Evolutionary conservation across 116 monocot genomes (phyloP), one percentile per base, ranked within the genome.

Genomic region (Posidonia oceanica): DNA sequence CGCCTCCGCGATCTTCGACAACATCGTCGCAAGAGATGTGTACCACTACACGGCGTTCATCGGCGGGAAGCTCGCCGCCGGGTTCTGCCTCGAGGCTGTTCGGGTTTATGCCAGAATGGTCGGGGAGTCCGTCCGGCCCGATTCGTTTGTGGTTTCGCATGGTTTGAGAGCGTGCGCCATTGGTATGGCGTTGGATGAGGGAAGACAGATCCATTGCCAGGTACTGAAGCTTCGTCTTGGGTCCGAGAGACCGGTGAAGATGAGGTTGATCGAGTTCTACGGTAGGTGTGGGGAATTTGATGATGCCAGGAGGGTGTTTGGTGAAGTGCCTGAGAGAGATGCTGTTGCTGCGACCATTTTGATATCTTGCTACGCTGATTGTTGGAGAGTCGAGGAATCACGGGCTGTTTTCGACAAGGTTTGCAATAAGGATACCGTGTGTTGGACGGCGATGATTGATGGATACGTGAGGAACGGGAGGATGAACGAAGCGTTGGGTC

Each of bases 361-460:
- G 61, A 73, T 81, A 3, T 62, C 78, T 16, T 80, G 75, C 42
- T 77, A 80, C 16, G 69, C 66, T 3, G 74, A 68, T 29, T 42
- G 21, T 21, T 75, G 83, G 21, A 67, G 77, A 61, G 39, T 83
- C 0, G 77, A 68, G 36, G 59, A 74, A 16, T 71, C 80, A 18
- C 39, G 36, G 37, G 67, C 41, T 11, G 23, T 83, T 7, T 82
- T 86, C 54, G 82, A 80, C 12, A 6, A 14, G 7, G 77, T 36
- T 16, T 39, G 15, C 17, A 53, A 23, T 3, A 88, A 76, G 79
- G 88, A 84, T 65, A 84, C 80, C 10, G 80, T 82, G 16, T 82
- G 85, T 42, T 89, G 85, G 86, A 83, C 78, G 5, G 78, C 87
- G 16, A 87, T 83, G 85, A 81, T 89, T n/a, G 72, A 83, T 22